Evolutionary conservation across 1,139 yeast species (phyloP).

Genomic region (Kodamaea sp.): DNA sequence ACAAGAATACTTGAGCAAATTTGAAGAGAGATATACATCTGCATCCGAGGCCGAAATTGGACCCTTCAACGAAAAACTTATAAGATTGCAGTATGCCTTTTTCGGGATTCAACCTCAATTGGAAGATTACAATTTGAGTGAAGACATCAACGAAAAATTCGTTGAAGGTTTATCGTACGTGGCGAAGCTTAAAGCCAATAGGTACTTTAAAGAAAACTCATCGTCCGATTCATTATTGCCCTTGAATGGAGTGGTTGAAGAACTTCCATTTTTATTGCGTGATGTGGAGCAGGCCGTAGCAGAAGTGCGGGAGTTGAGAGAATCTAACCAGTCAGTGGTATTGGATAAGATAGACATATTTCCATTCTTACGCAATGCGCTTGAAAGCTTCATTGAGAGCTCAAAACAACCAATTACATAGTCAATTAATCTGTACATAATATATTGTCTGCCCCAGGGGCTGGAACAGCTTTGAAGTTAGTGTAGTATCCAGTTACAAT

Average conservation of each 20-base stretch:
- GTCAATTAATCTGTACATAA: constrained; percentile 7
- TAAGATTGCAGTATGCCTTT: constrained; percentile 76
- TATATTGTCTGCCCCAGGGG: background rate
- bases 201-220: constrained; percentile 24
- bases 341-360: constrained; percentile 46
- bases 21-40: constrained; percentile 57
- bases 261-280: constrained; percentile 44
- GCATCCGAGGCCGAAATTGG: constrained; percentile 59
- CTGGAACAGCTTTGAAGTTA: too few species aligned
- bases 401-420: constrained; percentile 5
- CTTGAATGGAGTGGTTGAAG: constrained; percentile 43
- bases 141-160: constrained; percentile 57
- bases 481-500: too few species aligned
- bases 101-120: constrained; percentile 68
- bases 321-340: constrained; percentile 25
- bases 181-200: constrained; percentile 62
- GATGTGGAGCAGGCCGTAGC: constrained; percentile 55
- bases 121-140: constrained; percentile 41
- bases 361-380: constrained; percentile 41
- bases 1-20: constrained; percentile 53
- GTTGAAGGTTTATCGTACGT: constrained; percentile 68
- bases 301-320: constrained; percentile 49
- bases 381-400: constrained; percentile 21
- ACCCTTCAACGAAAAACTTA: constrained; percentile 66
- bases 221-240: constrained; percentile 28